Base-by-base conservation (phyloP, 768 basidiomycete species). In the Hydnum rufescens region DNA sequence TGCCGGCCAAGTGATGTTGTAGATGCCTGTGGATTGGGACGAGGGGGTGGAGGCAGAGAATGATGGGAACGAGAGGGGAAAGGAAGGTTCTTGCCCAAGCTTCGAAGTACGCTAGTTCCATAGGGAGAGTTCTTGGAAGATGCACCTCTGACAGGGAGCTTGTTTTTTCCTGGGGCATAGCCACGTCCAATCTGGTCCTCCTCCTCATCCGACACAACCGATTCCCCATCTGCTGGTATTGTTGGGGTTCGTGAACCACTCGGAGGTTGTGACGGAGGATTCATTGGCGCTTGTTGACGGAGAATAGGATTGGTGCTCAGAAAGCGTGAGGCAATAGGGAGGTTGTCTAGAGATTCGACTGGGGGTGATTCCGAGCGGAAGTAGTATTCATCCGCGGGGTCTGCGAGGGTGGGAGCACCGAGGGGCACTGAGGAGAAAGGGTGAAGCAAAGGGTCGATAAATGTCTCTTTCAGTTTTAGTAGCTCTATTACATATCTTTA, bases 291-390 rank as follows among this genome's bases (percentile, higher is more conserved):
- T 47, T 23, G 13, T 8, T 8, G 34, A 51, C 51, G 51, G 44
- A 52, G 25, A 16, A 32, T 13, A 16, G 49, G 8, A 32, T 51
- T 47, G 16, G 44, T 8, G 44, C 34, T 50, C 69, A 89, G 83
- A 71, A 90, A 95, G 49, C 85, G 80, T 23, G 90, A 80, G 44
- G 90, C 90, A 56, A 95, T 95, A 49, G 90, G 82, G 2, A 89
- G 70, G 57, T 78, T 70, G 4, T 90, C 85, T 39, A 73, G 64
- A 0, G 83, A 82, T 58, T 84, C 87, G 4, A 68, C 58, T 8
- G 44, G 44, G 81, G 1, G 83, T 42, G 52, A 53, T 18, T 80
- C 82, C 42, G 73, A 52, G 18, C 76, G 80, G 48, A 57, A 42
- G 61, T 75, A 80, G 49, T 52, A 53, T 3, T 32, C 42, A 25